Base-by-base conservation (phyloP, 2,329 filamentous ascomycete species). In the Neonectria coccinea region DNA sequence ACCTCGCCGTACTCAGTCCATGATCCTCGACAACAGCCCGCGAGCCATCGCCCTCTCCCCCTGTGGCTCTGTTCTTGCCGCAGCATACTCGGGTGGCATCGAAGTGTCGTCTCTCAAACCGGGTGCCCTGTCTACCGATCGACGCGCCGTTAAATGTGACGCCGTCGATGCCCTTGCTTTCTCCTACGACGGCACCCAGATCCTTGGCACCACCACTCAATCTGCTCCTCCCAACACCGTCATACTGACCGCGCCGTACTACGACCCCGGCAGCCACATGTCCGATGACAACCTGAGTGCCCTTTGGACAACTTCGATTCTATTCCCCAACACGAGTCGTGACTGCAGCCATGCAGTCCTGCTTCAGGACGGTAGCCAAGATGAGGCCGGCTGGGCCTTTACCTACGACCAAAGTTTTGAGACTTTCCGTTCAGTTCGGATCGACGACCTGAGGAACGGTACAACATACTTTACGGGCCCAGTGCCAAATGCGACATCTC, bases 51-150 rank as follows among this genome's bases (percentile, higher is more conserved):
- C 92, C 16, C 81, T 97, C 31, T 95, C 93, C 0, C 92, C 93
- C 1, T 92, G 91, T 67, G 93, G 92, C 25, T 89, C 90, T 47
- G 92, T 97, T 14, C 80, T 97, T 50, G 94, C 94, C 25, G 91
- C 93, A 16, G 93, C 93, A 8, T 97, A 94, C 77, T 89, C 93
- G 74, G 92, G 92, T 59, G 92, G 92, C n/a, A 94, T 97, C 67
- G 94, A 97, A 77, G 92, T 97, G 0, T 89, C 92, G 29, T 92
- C 93, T 5, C 81, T 97, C 42, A 88, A 87, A 52, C 83, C 89
- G 2, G 86, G 84, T 57, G 88, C 88, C 27, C 73, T 90, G 29
- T 78, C 86, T 12, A 91, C 88, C 0, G 91, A 94, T 70, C 86
- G 91, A 72, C 85, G 92, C 70, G 88, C 92, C 11, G 92, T 95